Evolutionary conservation across 2,329 filamentous ascomycete genomes (phyloP), one percentile per base, ranked within the genome.

Genomic region (Penicillium sp.): DNA sequence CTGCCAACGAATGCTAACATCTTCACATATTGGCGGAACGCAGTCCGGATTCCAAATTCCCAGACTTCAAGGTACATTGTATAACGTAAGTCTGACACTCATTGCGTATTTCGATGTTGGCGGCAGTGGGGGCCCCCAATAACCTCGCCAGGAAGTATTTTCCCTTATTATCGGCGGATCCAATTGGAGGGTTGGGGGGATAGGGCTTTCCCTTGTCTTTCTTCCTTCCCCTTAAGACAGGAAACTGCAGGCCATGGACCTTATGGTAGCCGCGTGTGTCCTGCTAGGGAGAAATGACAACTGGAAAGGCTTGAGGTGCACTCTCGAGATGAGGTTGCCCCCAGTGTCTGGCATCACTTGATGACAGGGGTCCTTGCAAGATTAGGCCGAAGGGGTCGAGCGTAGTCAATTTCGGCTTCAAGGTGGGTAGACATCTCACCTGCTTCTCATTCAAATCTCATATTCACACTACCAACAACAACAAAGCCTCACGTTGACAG

Each of bases 91-190:
- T 20, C 18, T 51, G 40, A 38, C 34, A 34, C 26, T 39, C 3
- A 16, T 32, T 50, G 44, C n/a, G 18, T 22, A 26, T 50, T 10
- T 20, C 20, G 11, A 24, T 20, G 14, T 51, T 35, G 49, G 49
- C 4, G 29, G 11, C 13, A 16, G 53, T 52, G 53, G 53, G 51
- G 14, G 26, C 49, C 35, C 46, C 53, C 40, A 55, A 46, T 55
- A 46, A 14, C 34, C 34, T 52, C 29, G 34, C 40, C 34, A 26
- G 53, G 53, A 55, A 42, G 40, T 46, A 39, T 52, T 55, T 55
- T 55, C 53, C 53, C 53, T 26, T 38, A 8, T 22, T 5, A 11
- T 29, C 4, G 26, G 47, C 29, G 53, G 53, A 45, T 50, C 53
- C 35, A 51, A 55, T 44, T 44, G 47, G 47, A 55, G 40, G 22